phyloP scores from a whole-genome alignment of 2,329 filamentous ascomycete genomes.

The Colletotrichum cuscutae region DNA sequence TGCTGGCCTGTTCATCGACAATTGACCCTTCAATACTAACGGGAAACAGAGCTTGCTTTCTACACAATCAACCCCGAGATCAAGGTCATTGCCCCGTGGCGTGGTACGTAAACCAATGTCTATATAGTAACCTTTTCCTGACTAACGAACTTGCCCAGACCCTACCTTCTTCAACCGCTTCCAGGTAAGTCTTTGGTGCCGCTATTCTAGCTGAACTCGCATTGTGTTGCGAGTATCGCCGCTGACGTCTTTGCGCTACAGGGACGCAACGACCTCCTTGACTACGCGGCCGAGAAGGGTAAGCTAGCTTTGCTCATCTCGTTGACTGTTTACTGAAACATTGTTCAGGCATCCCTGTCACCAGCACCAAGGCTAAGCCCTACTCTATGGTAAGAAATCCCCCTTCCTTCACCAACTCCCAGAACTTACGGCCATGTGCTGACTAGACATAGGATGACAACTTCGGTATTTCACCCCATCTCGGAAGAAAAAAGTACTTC shows the following conservation, averaged over 20 bases:
- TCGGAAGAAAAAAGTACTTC: neutral
- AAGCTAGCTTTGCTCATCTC: neutral
- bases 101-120: neutral
- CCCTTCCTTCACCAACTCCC: neutral
- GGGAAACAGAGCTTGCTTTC: conserved; percentile 44
- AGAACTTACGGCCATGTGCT: conserved; percentile 68
- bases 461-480: neutral
- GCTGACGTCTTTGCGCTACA: conserved; percentile 16
- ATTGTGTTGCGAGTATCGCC: no score
- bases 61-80: conserved; percentile 49
- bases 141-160: conserved; percentile 56
- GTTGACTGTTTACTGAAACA: neutral
- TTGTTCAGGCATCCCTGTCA: conserved; percentile 69
- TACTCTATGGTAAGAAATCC: conserved; percentile 66
- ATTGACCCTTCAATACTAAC: neutral
- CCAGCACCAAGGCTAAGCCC: conserved; percentile 74
- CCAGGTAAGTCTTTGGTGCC: conserved; percentile 46
- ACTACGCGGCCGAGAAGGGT: conserved; percentile 72
- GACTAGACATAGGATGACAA: neutral
- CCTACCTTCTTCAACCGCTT: conserved; percentile 77
- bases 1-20: neutral
- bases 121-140: neutral
- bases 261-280: conserved; percentile 77
- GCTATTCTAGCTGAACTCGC: neutral
- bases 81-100: conserved; percentile 79